Evolutionary conservation across 306 rosid genomes (phyloP).

Genomic region (Mimosa bimucronata): DNA sequence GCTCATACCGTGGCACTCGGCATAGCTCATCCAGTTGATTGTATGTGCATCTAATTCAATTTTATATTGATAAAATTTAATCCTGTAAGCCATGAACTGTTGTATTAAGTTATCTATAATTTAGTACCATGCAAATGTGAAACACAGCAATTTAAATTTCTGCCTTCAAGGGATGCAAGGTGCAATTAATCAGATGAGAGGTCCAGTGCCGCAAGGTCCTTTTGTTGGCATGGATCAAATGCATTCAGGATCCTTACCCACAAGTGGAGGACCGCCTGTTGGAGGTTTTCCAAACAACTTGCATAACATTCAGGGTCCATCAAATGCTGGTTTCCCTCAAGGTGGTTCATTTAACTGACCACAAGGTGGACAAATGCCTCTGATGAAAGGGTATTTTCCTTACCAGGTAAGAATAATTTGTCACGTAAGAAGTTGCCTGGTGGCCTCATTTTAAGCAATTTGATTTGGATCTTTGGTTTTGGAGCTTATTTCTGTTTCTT

Average conservation of each 20-base stretch:
- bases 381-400: constrained; percentile 92
- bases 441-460: background rate
- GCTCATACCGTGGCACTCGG: no score
- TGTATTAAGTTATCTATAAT: background rate
- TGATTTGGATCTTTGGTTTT: constrained; percentile 16
- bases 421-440: constrained; percentile 29
- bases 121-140: constrained; percentile 25
- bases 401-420: constrained; percentile 68
- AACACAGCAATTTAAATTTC: constrained; percentile 25
- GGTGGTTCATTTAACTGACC: constrained; percentile 78
- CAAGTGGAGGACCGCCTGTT: constrained; percentile 68
- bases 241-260: constrained; percentile 81
- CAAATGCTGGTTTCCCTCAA: constrained; percentile 72
- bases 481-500: constrained; percentile 7
- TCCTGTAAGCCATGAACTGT: constrained; percentile 8
- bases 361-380: constrained; percentile 90
- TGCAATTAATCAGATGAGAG: constrained; percentile 80
- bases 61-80: constrained; percentile 26
- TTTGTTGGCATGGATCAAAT: constrained; percentile 90
- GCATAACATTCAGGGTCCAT: constrained; percentile 88
- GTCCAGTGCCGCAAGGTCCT: constrained; percentile 80
- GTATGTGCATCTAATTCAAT: background rate
- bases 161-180: constrained; percentile 86
- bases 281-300: constrained; percentile 71
- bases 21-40: no score